These are phyloP conservation scores for Hypseocharis bilobata DNA, from an alignment of 441 rosid species.

Conservation along the genomic window DNA sequence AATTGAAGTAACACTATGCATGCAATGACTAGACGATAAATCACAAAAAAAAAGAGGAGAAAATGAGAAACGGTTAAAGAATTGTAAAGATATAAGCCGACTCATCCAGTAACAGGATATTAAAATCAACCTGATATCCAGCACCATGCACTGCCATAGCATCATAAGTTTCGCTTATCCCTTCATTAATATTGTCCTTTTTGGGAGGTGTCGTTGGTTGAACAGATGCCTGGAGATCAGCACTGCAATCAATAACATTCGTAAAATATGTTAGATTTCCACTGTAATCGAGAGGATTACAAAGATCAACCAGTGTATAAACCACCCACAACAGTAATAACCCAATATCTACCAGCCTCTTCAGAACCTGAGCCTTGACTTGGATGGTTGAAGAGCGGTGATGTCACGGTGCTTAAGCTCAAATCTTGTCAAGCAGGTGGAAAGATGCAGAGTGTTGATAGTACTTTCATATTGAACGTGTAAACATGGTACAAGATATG, in stretches of 20 bases:
- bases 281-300: background rate
- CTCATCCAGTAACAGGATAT: conserved; percentile 12
- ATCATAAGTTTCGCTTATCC: conserved; percentile 30
- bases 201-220: conserved; percentile 29
- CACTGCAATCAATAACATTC: conserved; percentile 38
- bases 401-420: background rate
- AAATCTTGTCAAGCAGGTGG: background rate
- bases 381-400: background rate
- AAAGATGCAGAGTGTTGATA: background rate
- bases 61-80: conserved; percentile 3
- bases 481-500: background rate
- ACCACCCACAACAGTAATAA: background rate
- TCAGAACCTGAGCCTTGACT: background rate
- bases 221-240: conserved; percentile 36
- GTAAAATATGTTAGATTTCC: background rate
- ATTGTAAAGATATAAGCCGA: background rate
- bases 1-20: background rate
- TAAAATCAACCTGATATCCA: conserved; percentile 51
- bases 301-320: background rate
- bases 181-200: conserved; percentile 28
- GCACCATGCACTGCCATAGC: conserved; percentile 34
- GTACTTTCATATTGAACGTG: background rate
- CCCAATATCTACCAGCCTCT: background rate
- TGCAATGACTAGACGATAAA: conserved; percentile 6
- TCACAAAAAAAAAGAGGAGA: conserved; percentile 1